phyloP scores from a whole-genome alignment of 495 filamentous ascomycete genomes.

The Tuber borchii region DNA sequence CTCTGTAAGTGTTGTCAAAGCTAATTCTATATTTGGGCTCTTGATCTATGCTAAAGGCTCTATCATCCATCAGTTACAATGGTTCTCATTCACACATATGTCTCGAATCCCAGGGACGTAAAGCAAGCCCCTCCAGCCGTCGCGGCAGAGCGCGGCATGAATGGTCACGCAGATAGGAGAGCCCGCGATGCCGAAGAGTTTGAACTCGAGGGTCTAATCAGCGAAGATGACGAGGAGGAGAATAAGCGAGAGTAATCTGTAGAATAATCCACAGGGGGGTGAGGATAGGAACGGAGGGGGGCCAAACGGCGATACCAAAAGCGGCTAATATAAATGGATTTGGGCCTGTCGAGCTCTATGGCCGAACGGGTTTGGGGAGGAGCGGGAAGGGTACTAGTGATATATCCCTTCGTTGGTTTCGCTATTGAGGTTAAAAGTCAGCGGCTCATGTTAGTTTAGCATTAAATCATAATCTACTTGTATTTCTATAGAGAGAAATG shows the following conservation, averaged over 20 bases:
- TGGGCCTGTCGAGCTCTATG: background rate
- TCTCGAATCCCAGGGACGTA: conserved; percentile 7
- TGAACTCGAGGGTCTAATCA: conserved; percentile 83
- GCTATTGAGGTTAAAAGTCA: no score
- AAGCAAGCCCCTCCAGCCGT: background rate
- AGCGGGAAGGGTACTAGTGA: background rate
- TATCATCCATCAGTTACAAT: conserved; percentile 23
- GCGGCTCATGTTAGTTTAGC: no score
- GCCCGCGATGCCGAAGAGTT: conserved; percentile 75
- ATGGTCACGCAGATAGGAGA: conserved; percentile 21
- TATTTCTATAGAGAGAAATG: no score
- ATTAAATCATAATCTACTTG: no score
- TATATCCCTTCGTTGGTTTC: no score
- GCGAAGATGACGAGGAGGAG: conserved; percentile 61
- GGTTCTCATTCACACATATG: conserved; percentile 30
- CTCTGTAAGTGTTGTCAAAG: conserved; percentile 54
- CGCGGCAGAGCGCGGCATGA: conserved; percentile 8
- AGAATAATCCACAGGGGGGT: background rate
- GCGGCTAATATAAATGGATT: background rate
- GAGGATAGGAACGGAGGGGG: background rate
- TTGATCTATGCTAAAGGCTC: conserved; percentile 13
- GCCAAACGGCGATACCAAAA: conserved; percentile 21
- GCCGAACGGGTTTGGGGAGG: background rate
- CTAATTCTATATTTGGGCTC: background rate
- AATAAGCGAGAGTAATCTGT: background rate